A percentile compares a stretch with the other conserved stretches of the same genome.
Conservation (phyloP, 1,139 yeast species). For the Candida sp. region DNA sequence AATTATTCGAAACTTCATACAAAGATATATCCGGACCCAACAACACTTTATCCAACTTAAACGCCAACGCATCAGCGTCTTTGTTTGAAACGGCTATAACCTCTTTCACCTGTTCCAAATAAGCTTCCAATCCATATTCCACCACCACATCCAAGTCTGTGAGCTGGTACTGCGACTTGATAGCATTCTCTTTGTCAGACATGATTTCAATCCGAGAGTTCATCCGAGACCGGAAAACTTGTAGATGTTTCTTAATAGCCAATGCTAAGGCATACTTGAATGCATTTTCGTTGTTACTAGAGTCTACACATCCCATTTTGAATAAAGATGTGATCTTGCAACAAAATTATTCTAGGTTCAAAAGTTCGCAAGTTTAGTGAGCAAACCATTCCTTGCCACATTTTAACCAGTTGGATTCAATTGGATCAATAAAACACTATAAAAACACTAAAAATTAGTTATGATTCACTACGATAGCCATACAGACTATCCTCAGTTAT, state of each 20-base stretch:
- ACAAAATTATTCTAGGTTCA: neutral
- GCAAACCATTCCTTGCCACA: neutral
- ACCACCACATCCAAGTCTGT: constrained; percentile 10
- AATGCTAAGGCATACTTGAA: constrained; percentile 1
- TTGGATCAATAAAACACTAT: too few species aligned
- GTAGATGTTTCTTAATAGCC: neutral
- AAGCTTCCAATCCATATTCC: constrained; percentile 8
- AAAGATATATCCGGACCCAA: constrained; percentile 15
- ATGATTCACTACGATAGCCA: neutral
- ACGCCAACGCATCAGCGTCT: constrained; percentile 6
- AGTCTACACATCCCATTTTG: neutral
- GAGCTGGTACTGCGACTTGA: neutral
- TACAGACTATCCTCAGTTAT: constrained; percentile 10
- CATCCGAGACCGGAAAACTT: neutral
- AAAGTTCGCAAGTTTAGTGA: neutral
- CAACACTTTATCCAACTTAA: constrained; percentile 9
- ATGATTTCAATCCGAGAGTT: neutral
- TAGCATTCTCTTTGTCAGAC: neutral
- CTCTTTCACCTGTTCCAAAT: constrained; percentile 7
- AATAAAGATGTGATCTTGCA: neutral
- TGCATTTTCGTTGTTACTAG: neutral
- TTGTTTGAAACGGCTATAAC: constrained; percentile 7
- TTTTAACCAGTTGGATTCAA: neutral
- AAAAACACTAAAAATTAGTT: neutral
- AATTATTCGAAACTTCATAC: constrained; percentile 7